phyloP scores from a whole-genome alignment of 352 stramenopile species.

The Phytophthora fragariaefolia region DNA sequence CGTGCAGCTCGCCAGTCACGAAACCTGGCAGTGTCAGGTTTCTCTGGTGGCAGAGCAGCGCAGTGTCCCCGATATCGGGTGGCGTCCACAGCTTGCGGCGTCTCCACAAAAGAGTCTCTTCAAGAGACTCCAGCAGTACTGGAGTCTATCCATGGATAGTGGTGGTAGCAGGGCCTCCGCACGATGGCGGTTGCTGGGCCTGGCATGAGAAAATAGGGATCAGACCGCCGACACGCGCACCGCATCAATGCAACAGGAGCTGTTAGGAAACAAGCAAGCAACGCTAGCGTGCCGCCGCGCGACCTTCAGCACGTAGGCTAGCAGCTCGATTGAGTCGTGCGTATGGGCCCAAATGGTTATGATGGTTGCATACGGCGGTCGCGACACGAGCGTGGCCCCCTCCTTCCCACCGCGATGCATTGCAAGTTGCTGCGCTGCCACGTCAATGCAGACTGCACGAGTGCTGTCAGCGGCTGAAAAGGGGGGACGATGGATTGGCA shows the following conservation, averaged over 20 bases:
- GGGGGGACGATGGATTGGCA: not conserved
- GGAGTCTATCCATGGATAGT: not conserved
- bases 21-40: not conserved
- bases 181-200: not conserved
- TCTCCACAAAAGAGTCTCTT: too few species aligned
- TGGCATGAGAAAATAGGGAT: not conserved
- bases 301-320: not conserved
- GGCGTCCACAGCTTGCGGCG: not conserved
- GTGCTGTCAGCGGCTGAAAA: too few species aligned
- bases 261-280: not conserved
- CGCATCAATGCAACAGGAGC: not conserved
- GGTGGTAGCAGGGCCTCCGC: too few species aligned
- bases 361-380: not conserved
- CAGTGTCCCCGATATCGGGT: not conserved
- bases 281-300: not conserved
- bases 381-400: not conserved
- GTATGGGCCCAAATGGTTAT: too few species aligned
- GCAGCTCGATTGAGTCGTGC: too few species aligned
- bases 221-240: not conserved
- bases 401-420: too few species aligned
- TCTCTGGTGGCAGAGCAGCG: not conserved
- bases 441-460: too few species aligned
- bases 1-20: not conserved
- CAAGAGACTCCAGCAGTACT: not conserved
- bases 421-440: not conserved